Percentiles rank a stretch among this genome's conserved stretches.
Conservation (phyloP, 179 eudicot genomes). For the Drosera spatulata region DNA sequence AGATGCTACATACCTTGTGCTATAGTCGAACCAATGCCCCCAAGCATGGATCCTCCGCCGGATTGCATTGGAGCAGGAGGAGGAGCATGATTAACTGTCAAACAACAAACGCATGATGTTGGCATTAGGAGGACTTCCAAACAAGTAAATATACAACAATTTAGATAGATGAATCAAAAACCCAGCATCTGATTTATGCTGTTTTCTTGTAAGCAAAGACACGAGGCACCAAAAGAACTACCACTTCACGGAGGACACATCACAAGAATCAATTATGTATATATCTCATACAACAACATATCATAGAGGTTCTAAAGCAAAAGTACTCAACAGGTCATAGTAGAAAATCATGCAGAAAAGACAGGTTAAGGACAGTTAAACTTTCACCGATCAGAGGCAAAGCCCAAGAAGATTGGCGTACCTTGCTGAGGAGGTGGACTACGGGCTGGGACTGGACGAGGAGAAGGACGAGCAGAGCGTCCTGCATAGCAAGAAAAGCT, state of each 20-base stretch:
- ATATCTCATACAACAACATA: no score
- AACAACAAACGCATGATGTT: neutral
- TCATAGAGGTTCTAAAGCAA: no score
- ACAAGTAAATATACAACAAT: neutral
- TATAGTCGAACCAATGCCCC: slow-evolving; percentile 65
- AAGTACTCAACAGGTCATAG: no score
- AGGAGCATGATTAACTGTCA: slow-evolving; percentile 42
- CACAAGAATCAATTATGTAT: no score
- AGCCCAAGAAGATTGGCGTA: neutral
- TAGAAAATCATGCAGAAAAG: no score
- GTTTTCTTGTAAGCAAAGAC: no score
- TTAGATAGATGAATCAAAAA: neutral
- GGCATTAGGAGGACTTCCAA: neutral
- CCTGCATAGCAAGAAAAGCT: neutral
- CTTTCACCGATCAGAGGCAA: neutral
- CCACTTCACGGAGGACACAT: no score
- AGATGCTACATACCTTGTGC: slow-evolving; percentile 52
- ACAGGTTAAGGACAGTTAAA: no score
- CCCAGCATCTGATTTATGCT: neutral
- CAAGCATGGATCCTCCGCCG: slow-evolving; percentile 64
- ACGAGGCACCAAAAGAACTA: no score
- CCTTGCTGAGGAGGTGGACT: slow-evolving; percentile 7
- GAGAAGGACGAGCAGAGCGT: slow-evolving; percentile 3
- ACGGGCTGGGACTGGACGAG: slow-evolving; percentile 4
- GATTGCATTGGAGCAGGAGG: slow-evolving; percentile 77